Base-by-base conservation (phyloP, 768 basidiomycete genomes). In the Thelephora ganbajun region DNA sequence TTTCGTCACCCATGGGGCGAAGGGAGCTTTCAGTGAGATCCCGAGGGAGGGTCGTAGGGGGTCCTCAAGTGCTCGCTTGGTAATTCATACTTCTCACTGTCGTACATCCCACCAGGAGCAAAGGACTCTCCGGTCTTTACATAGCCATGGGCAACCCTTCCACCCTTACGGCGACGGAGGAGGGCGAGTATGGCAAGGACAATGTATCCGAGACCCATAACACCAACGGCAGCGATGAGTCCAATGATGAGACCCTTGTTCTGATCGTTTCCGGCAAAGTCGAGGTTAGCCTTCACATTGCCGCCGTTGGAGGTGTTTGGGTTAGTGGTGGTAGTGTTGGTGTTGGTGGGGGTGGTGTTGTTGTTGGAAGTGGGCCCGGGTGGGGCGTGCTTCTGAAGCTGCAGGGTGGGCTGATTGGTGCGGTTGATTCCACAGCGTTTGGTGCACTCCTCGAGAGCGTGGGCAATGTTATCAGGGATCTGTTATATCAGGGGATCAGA, bases 391-490 rank as follows among this genome's bases (percentile, higher is more conserved):
- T 57, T 59, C 52, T 60, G 57, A 36, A 49, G 57, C 53, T 61
- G 59, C 11, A 46, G 44, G 12, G 55, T 56, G 16, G 56, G 57
- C 53, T 62, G 59, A 7, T n/a, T 33, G 42, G 48, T 48, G 47
- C 56, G 54, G 23, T 45, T 52, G 49, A 62, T 50, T 18, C 55
- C 55, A 50, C 59, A 61, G 35, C 53, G 54, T 48, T 54, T 48
- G 6, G 60, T 48, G 44, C 61, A 62, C 46, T 57, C 54, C 26
- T 56, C 53, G 20, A 50, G 47, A 18, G 60, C 61, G 52, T 56
- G 51, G 6, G 59, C 57, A 42, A 63, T 46, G 56, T 60, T 58
- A 50, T 61, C 59, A 19, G 61, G 61, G 52, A 63, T 59, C 59
- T 58, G 46, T 2, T 34, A 16, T 5, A 36, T 34, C 5, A 14